These are phyloP conservation scores for Talaromyces sp. DNA, from an alignment of 2,329 filamentous ascomycete genomes.

Conservation along the genomic window DNA sequence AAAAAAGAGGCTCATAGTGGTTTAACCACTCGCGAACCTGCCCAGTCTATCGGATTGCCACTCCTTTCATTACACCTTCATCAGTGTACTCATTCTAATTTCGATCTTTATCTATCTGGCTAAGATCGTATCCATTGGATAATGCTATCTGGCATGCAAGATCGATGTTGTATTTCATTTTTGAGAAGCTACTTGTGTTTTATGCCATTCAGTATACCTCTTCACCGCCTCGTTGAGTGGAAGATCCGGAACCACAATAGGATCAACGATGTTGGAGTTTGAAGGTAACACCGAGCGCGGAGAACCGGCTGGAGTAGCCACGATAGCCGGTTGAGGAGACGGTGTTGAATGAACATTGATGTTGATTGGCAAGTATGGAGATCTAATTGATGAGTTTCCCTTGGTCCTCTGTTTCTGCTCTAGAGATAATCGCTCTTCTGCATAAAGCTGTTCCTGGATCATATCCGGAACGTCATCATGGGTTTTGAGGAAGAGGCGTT, in stretches of 20 bases:
- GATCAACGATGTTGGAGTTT: too few species aligned
- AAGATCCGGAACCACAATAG: conserved; percentile 5
- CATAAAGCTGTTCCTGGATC: not conserved
- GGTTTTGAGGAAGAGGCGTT: not conserved
- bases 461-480: not conserved
- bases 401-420: too few species aligned
- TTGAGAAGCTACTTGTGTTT: not conserved
- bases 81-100: not conserved
- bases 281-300: too few species aligned
- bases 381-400: too few species aligned
- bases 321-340: not conserved
- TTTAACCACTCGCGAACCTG: not conserved
- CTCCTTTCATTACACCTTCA: not conserved
- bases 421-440: not conserved
- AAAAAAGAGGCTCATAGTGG: not conserved
- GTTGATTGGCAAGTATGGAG: too few species aligned
- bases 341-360: too few species aligned
- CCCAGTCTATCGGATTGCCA: not conserved
- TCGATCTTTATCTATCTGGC: not conserved
- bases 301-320: not conserved
- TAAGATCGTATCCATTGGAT: not conserved
- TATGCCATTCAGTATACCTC: not conserved
- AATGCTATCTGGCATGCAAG: not conserved
- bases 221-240: not conserved
- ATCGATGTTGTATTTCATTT: not conserved